These are phyloP conservation scores for Pythium phragmiticola DNA, from an alignment of 352 stramenopile genomes.

Conservation along the genomic window DNA sequence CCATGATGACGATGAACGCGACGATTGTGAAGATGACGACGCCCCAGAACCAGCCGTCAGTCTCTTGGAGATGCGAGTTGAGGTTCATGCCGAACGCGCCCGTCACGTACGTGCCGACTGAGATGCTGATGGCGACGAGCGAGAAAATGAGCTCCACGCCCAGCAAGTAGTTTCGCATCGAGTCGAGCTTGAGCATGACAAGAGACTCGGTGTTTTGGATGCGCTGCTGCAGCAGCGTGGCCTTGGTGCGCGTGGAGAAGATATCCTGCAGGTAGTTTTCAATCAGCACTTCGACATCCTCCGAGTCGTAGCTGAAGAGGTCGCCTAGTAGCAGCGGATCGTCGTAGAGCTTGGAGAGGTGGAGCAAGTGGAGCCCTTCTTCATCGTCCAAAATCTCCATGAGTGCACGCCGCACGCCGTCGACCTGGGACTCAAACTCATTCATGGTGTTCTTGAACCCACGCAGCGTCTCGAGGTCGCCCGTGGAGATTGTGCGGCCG, in stretches of 20 bases:
- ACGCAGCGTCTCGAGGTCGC: constrained; percentile 60
- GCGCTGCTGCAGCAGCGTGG: constrained; percentile 59
- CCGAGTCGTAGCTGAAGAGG: constrained; percentile 64
- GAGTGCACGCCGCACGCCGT: constrained; percentile 50
- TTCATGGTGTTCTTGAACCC: constrained; percentile 77
- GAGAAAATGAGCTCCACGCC: constrained; percentile 77
- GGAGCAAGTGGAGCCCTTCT: constrained; percentile 60
- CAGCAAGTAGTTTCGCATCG: constrained; percentile 79
- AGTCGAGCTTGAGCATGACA: constrained; percentile 77
- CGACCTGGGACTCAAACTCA: constrained; percentile 70
- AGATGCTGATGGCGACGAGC: constrained; percentile 59
- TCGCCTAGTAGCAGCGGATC: constrained; percentile 48
- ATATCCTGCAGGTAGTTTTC: constrained; percentile 82
- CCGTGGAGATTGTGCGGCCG: constrained; percentile 37
- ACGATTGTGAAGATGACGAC: constrained; percentile 45
- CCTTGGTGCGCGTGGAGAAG: constrained; percentile 73
- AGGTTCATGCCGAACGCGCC: constrained; percentile 79
- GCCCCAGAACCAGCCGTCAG: constrained; percentile 59
- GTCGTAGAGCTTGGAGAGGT: constrained; percentile 65
- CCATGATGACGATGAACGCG: constrained; percentile 46
- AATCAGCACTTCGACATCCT: constrained; percentile 71
- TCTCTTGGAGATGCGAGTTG: constrained; percentile 43
- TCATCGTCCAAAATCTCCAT: constrained; percentile 76
- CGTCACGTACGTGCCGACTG: constrained; percentile 58
- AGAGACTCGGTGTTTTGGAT: constrained; percentile 79